Percentiles rank a stretch among this genome's conserved stretches.
phyloP scores from a whole-genome alignment of 2,329 filamentous ascomycete genomes.

The Aspergillus transmontanensis region DNA sequence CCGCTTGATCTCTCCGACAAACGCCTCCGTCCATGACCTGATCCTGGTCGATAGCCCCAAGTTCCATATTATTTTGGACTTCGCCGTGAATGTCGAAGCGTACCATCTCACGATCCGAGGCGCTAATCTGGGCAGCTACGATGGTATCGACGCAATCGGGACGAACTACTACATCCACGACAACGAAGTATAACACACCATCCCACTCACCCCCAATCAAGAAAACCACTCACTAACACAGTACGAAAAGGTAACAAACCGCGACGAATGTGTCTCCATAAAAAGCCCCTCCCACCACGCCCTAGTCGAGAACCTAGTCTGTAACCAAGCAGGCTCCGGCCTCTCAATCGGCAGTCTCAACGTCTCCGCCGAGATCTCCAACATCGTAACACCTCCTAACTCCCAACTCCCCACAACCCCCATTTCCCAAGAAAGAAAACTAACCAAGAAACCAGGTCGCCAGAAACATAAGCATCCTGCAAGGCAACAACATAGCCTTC shows the following conservation, averaged over 20 bases:
- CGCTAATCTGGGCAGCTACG: constrained; percentile 39
- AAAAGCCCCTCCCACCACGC: constrained; percentile 41
- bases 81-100: constrained; percentile 38
- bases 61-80: constrained; percentile 42
- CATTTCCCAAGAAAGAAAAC: not conserved
- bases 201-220: not conserved
- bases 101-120: constrained; percentile 44
- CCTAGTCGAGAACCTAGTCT: constrained; percentile 39
- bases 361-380: constrained; percentile 33
- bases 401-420: too few species aligned
- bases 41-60: constrained; percentile 39
- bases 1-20: constrained; percentile 27
- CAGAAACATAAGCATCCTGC: constrained; percentile 39
- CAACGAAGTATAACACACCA: constrained; percentile 26
- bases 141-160: constrained; percentile 42
- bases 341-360: constrained; percentile 42
- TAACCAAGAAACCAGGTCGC: constrained; percentile 25
- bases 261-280: constrained; percentile 43
- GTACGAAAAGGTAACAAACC: constrained; percentile 32
- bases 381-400: constrained; percentile 11
- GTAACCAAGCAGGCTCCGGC: constrained; percentile 41
- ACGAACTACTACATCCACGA: constrained; percentile 43
- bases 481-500: constrained; percentile 43
- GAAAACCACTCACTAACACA: not conserved
- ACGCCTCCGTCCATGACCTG: constrained; percentile 34